Evolutionary conservation across 2,329 filamentous ascomycete species (phyloP).

Genomic region (Fusarium sp.): DNA sequence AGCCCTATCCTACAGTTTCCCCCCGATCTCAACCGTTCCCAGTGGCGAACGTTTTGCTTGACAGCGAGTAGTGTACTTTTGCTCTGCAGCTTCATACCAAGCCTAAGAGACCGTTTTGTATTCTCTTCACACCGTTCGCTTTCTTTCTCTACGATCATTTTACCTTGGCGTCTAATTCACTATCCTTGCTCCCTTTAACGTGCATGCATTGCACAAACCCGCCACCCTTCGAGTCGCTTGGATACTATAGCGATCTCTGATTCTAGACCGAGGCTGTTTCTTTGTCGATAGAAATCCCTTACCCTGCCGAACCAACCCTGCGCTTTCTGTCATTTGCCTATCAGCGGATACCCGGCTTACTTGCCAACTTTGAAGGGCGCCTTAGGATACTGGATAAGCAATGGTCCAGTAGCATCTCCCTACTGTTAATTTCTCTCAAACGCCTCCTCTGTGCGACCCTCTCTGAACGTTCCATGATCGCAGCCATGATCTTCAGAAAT

Average conservation of each 20-base stretch:
- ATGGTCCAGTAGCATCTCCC: constrained; percentile 43
- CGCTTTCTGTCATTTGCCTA: constrained; percentile 9
- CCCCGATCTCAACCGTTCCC: constrained; percentile 16
- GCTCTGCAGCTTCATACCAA: constrained; percentile 12
- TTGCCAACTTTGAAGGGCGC: constrained; percentile 6
- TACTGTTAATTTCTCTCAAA: constrained; percentile 33
- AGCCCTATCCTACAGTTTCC: constrained; percentile 40
- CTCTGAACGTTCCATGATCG: constrained; percentile 14
- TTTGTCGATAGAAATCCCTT: constrained; percentile 25
- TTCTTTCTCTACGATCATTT: constrained; percentile 7
- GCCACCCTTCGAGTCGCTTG: constrained; percentile 14
- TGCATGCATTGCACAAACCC: constrained; percentile 22
- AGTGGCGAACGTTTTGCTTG: constrained; percentile 29
- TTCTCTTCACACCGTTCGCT: constrained; percentile 10
- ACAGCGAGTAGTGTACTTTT: constrained; percentile 16
- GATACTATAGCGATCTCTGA: constrained; percentile 16
- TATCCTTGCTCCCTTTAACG: constrained; percentile 13
- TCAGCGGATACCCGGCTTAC: constrained; percentile 7
- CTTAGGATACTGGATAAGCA: constrained; percentile 29
- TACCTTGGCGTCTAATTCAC: constrained; percentile 6
- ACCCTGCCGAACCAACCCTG: constrained; percentile 24
- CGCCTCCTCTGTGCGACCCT: constrained; percentile 17
- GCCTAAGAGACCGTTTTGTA: constrained; percentile 29
- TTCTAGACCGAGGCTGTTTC: constrained; percentile 14
- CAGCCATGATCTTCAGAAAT: constrained; percentile 39